phyloP scores from a whole-genome alignment of 768 basidiomycete species.

The Amanita jacksonii region DNA sequence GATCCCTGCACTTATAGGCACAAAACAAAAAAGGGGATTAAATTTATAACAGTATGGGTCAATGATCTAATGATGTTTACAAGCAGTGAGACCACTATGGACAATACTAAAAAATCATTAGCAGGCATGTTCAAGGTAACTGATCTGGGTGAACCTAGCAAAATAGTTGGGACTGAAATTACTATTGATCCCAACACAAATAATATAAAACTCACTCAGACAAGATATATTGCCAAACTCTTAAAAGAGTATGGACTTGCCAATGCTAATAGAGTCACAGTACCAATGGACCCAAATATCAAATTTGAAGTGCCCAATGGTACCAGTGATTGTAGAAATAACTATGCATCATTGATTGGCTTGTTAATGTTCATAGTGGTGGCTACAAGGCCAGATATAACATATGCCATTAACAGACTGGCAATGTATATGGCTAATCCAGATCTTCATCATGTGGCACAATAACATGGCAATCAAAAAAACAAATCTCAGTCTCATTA shows the following conservation, averaged over 20 bases:
- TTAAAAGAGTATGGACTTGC: slow-evolving; percentile 9
- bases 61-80: background rate
- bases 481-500: too few species aligned
- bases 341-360: background rate
- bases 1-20: slow-evolving; percentile 11
- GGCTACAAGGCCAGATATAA: slow-evolving; percentile 8
- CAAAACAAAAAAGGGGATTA: background rate
- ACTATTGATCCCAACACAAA: slow-evolving; percentile 8
- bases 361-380: slow-evolving; percentile 3
- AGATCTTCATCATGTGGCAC: background rate
- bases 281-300: slow-evolving; percentile 6
- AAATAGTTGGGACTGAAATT: slow-evolving; percentile 20
- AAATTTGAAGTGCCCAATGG: slow-evolving; percentile 3
- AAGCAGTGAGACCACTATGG: background rate
- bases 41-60: background rate
- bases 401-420: slow-evolving; percentile 1
- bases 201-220: slow-evolving; percentile 14
- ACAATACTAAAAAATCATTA: slow-evolving; percentile 2
- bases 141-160: slow-evolving; percentile 15
- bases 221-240: slow-evolving; percentile 14
- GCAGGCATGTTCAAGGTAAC: slow-evolving; percentile 15
- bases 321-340: background rate
- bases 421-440: background rate
- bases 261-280: slow-evolving; percentile 8
- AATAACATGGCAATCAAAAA: background rate